phyloP scores from a whole-genome alignment of 257 asterid species.

The Galeopsis tetrahit region DNA sequence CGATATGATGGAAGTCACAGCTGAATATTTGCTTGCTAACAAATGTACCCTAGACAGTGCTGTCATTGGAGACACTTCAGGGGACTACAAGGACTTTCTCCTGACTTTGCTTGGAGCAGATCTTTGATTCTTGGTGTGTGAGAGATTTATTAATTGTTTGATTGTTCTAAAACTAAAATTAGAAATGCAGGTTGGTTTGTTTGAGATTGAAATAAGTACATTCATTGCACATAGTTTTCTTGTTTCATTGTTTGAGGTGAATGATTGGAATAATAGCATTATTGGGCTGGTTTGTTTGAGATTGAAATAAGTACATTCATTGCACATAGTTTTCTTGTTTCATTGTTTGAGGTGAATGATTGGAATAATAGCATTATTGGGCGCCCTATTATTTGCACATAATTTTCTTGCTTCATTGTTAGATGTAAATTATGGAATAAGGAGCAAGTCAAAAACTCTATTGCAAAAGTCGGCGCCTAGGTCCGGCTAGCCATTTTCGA shows the following conservation, averaged over 20 bases:
- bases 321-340: background rate
- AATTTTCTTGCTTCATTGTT: background rate
- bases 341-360: constrained; percentile 2
- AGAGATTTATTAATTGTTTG: background rate
- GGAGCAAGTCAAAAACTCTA: too few relatives aligned
- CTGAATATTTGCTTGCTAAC: constrained; percentile 54
- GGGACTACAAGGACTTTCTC: constrained; percentile 76
- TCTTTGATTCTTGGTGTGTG: constrained; percentile 32
- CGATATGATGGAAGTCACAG: constrained; percentile 70
- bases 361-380: background rate
- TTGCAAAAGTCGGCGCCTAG: too few relatives aligned
- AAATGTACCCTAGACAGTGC: constrained; percentile 56
- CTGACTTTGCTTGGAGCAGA: constrained; percentile 71
- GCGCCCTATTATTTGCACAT: constrained; percentile 1
- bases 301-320: background rate
- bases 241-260: background rate
- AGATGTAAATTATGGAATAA: too few relatives aligned
- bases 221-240: background rate
- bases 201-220: constrained; percentile 8
- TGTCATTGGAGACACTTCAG: constrained; percentile 76
- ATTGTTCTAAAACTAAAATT: constrained; percentile 8
- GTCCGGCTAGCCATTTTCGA: too few relatives aligned
- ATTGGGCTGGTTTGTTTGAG: background rate
- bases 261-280: background rate
- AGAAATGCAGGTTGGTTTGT: background rate